Evolutionary conservation across 2,329 filamentous ascomycete genomes (phyloP), one percentile per base, ranked within the genome.

Genomic region (Incumbomyces lentus): DNA sequence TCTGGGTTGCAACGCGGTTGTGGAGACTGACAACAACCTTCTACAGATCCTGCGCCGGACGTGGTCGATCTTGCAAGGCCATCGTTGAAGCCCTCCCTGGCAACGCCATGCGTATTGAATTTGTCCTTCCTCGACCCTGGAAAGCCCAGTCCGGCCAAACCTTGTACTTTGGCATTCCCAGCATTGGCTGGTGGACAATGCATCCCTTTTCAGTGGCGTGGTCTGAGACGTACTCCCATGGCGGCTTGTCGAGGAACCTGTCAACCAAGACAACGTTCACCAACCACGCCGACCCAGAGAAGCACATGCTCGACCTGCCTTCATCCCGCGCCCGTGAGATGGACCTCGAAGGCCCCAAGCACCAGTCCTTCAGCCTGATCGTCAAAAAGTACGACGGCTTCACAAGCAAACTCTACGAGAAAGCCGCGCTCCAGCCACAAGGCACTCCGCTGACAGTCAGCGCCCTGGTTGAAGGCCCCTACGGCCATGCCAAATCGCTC

Each of bases 381-480:
- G 82, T 95, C 55, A 86, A 86, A 51, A 86, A 88, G 22, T 84
- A 92, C 50, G 89, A 84, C 0, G 90, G 90, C 26, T 83, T 95
- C 68, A 96, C 92, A 6, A 79, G 86, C 58, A 80, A 80, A 57
- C 78, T 96, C 2, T 93, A 79, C 70, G 71, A 84, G 57, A 78
- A 74, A 49, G 87, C 85, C 6, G 14, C 34, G 13, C 69, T 73
- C 48, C 65, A 68, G 26, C 65, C 71, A 16, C 68, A 71, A n/a
- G 64, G 40, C 22, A 70, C 69, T 29, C 72, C 72, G 12, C 68
- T 89, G 50, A 72, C 73, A 10, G 71, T 89, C 46, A 75, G 73
- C 48, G 88, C 86, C 30, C 79, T 85, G 48, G 79, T 93, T 51
- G 92, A 96, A 67, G 92, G 92, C 0, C 90, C 92, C 1, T 96